phyloP scores from a whole-genome alignment of 2,329 filamentous ascomycete species.

The Taxawa tesnikishii region DNA sequence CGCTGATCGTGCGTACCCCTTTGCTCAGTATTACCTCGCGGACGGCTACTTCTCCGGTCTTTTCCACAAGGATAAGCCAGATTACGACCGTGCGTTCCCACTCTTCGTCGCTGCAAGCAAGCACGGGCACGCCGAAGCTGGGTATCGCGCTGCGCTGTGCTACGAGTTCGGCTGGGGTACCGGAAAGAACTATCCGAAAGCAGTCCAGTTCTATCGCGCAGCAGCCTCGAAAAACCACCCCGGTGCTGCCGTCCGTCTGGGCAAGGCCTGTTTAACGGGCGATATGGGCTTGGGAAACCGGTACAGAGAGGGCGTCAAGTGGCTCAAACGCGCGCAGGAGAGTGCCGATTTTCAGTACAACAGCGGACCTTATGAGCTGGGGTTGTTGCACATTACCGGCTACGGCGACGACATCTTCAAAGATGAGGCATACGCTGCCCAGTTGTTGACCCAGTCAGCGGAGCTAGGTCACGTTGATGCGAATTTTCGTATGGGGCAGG shows the following conservation, averaged over 20 bases:
- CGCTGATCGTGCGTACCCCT: constrained; percentile 80
- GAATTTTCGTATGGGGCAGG: constrained; percentile 81
- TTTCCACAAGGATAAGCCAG: constrained; percentile 88
- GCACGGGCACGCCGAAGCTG: constrained; percentile 93
- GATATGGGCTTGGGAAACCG: constrained; percentile 75
- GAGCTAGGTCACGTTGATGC: constrained; percentile 83
- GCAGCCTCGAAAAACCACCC: constrained; percentile 90
- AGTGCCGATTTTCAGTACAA: constrained; percentile 88
- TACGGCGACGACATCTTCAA: constrained; percentile 90
- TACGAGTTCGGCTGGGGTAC: constrained; percentile 99
- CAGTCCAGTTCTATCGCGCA: constrained; percentile 82
- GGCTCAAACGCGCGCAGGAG: constrained; percentile 88
- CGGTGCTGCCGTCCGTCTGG: constrained; percentile 84
- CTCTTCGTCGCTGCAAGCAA: constrained; percentile 90
- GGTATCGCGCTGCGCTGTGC: constrained; percentile 82
- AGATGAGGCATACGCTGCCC: constrained; percentile 80
- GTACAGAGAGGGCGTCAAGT: constrained; percentile 87
- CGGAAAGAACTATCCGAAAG: constrained; percentile 78
- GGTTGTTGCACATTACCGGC: constrained; percentile 78
- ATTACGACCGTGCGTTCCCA: constrained; percentile 83
- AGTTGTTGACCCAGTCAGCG: constrained; percentile 87
- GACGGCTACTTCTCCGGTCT: constrained; percentile 90
- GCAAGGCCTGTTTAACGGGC: constrained; percentile 77
- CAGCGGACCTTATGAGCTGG: constrained; percentile 81
- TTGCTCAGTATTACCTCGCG: constrained; percentile 93